Base-by-base conservation (phyloP, 371 early-diverging fungal species). In the Conidiobolus incongruus region DNA sequence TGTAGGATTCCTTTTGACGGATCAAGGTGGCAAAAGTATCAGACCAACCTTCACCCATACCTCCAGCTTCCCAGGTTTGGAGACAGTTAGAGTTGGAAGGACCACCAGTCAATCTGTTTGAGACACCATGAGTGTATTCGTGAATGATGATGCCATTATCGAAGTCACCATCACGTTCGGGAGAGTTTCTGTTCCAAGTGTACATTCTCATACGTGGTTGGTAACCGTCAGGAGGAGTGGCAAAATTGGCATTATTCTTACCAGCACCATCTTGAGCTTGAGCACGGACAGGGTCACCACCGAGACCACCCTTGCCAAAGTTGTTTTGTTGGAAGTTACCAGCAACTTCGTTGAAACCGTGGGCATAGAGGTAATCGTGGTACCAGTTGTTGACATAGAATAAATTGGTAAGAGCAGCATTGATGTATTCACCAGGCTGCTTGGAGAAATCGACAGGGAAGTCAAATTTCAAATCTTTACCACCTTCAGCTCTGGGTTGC, bases 251-350 rank as follows among this genome's bases (percentile, higher is more conserved):
- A 38, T 66, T 62, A 52, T 60, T 48, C 33, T 23, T 39, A 16
- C 58, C 57, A 21, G 50, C 38, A 7, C 56, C 56, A 55, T 90
- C 90, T 59, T 92, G 93, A 0, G 86, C 89, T 52, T 86, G 81
- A 33, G 91, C 91, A 53, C 89, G 73, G 3, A 92, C 88, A 12
- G 80, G 74, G 53, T 92, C 93, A 40, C 59, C 63, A 22, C 62
- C 74, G 19, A 53, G 38, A 26, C 91, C 85, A 13, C 87, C 84
- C 40, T 75, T 69, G 30, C 62, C 70, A 51, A 72, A 65, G 57
- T 93, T 93, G 59, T 76, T 67, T 52, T 82, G 70, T 59, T 92
- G 94, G 63, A 93, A 93, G 61, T 93, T 54, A 17, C 54, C 54
- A n/a, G 54, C 39, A 21, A 2, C 32, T 30, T 54, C 54, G 43